phyloP scores from a whole-genome alignment of 2,329 filamentous ascomycete genomes.

The Fusarium sp. region DNA sequence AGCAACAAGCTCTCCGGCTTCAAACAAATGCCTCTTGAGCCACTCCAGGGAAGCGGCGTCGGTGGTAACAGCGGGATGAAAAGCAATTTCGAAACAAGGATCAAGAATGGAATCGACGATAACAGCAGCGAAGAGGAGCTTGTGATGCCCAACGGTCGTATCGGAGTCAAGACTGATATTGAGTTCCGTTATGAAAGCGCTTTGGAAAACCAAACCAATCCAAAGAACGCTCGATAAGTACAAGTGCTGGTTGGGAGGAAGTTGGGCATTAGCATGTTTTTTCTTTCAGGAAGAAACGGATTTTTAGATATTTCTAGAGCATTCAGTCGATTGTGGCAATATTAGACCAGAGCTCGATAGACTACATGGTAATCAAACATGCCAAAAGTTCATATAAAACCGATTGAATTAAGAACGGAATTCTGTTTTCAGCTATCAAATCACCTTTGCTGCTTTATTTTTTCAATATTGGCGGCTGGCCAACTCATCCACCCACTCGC shows the following conservation, averaged over 20 bases:
- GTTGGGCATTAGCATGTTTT: not conserved
- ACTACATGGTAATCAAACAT: no score
- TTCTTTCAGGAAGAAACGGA: not conserved
- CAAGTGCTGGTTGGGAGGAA: accelerated
- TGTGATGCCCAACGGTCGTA: slow-evolving; percentile 16
- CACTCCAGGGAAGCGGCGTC: not conserved
- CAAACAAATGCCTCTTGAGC: slow-evolving; percentile 34
- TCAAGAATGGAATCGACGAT: slow-evolving; percentile 11
- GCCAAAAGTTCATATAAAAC: no score
- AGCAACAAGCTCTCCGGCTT: slow-evolving; percentile 30
- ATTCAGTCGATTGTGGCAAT: not conserved
- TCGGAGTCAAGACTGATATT: slow-evolving; percentile 34
- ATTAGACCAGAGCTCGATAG: not conserved
- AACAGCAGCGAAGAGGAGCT: slow-evolving; percentile 30
- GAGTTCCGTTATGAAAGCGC: slow-evolving; percentile 13
- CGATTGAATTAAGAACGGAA: no score
- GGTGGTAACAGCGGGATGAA: not conserved
- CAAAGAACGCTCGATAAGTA: not conserved
- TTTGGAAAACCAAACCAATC: not conserved
- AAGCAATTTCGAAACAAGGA: slow-evolving; percentile 16
- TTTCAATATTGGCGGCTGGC: no score
- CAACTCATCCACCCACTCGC: no score
- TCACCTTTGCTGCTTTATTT: no score
- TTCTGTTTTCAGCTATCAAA: no score
- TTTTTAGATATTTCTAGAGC: not conserved